A percentile compares a stretch with the other conserved stretches of the same genome.
Evolutionary conservation across 768 basidiomycete genomes (phyloP).

Genomic region (Jaapia argillacea): DNA sequence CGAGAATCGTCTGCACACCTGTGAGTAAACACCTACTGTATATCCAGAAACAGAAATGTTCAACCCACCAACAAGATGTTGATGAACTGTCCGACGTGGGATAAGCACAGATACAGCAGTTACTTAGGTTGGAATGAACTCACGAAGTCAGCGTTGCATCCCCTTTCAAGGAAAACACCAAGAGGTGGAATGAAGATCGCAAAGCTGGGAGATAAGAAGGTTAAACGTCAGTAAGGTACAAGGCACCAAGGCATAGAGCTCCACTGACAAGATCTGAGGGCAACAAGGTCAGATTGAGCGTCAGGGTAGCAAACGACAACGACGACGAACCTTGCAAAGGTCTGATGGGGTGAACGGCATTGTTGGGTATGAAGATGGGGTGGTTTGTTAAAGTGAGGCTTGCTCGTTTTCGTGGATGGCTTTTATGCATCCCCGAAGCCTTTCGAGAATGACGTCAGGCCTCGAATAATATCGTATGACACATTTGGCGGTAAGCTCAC

Average conservation of each 20-base stretch:
- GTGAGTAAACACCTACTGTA: conserved; percentile 3
- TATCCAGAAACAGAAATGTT: neutral
- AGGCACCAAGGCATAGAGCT: neutral
- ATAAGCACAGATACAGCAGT: neutral
- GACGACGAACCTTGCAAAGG: conserved; percentile 58
- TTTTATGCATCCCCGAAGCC: no score
- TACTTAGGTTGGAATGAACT: conserved; percentile 18
- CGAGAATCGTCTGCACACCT: conserved; percentile 50
- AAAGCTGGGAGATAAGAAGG: conserved; percentile 27
- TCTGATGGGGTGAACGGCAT: conserved; percentile 72
- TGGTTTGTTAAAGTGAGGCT: neutral
- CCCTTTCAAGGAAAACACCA: conserved; percentile 83
- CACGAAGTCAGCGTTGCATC: conserved; percentile 70
- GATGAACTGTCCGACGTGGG: conserved; percentile 29
- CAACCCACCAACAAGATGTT: conserved; percentile 56
- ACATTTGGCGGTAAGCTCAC: no score
- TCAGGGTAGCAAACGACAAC: conserved; percentile 1
- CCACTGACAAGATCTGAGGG: conserved; percentile 34
- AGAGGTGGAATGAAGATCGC: conserved; percentile 75
- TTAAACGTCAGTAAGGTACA: neutral
- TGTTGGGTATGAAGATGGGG: no score
- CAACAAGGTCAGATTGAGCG: conserved; percentile 1
- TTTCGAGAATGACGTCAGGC: no score
- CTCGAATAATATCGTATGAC: no score
- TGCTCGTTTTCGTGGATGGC: neutral